Evolutionary conservation across 768 basidiomycete species (phyloP).

Genomic region (Hypholoma fasciculare): DNA sequence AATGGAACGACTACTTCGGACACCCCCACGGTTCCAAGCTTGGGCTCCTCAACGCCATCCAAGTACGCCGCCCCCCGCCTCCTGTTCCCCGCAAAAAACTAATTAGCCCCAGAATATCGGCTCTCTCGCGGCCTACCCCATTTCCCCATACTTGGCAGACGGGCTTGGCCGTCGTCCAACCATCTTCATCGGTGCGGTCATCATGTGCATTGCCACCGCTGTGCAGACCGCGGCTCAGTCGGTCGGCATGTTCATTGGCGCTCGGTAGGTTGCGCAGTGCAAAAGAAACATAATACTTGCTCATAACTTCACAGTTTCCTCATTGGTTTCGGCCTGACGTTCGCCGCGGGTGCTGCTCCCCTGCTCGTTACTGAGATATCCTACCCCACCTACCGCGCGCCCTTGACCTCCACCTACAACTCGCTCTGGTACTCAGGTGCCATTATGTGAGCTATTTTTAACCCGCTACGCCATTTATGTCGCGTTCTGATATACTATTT

Average conservation of each 20-base stretch:
- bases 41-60: slow-evolving; percentile 74
- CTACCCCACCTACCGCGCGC: slow-evolving; percentile 80
- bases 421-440: slow-evolving; percentile 86
- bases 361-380: slow-evolving; percentile 86
- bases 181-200: slow-evolving; percentile 66
- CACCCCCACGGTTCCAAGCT: slow-evolving; percentile 58
- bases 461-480: not conserved
- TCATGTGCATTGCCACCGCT: slow-evolving; percentile 70
- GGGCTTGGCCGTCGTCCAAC: slow-evolving; percentile 66
- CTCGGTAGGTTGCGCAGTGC: slow-evolving; percentile 44
- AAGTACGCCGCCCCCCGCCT: slow-evolving; percentile 40
- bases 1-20: slow-evolving; percentile 65
- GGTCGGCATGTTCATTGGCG: slow-evolving; percentile 78
- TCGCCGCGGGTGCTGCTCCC: slow-evolving; percentile 76
- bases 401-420: slow-evolving; percentile 78
- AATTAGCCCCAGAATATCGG: slow-evolving; percentile 59
- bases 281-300: too few relatives aligned
- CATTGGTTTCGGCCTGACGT: slow-evolving; percentile 76
- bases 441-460: slow-evolving; percentile 54
- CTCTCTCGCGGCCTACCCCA: slow-evolving; percentile 62
- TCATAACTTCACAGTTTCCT: slow-evolving; percentile 44
- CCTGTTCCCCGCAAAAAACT: not conserved
- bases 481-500: not conserved
- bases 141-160: slow-evolving; percentile 73
- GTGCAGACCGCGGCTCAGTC: slow-evolving; percentile 73